A percentile compares a stretch with the other conserved stretches of the same genome.
These are phyloP conservation scores for Prunus mume DNA, from an alignment of 306 rosid species.

Conservation along the genomic window DNA sequence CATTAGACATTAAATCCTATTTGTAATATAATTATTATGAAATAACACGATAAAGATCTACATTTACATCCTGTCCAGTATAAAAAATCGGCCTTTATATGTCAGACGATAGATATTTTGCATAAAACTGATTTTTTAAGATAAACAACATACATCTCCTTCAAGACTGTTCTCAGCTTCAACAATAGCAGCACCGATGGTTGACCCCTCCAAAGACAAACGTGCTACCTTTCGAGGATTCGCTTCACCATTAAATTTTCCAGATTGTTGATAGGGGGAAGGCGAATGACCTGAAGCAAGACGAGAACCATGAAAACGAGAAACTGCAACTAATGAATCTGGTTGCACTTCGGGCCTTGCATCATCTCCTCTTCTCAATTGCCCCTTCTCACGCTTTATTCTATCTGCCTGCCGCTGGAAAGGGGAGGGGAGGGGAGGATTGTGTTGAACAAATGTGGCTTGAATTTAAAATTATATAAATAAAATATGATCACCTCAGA, in stretches of 20 bases:
- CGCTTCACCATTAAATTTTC: conserved; percentile 30
- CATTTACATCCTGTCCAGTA: background rate
- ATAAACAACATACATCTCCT: conserved; percentile 70
- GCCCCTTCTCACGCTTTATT: conserved; percentile 83
- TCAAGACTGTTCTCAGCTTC: conserved; percentile 80
- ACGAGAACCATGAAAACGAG: conserved; percentile 83
- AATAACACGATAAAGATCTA: background rate
- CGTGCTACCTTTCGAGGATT: conserved; percentile 49
- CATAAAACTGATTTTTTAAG: conserved; percentile 35
- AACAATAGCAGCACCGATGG: conserved; percentile 86
- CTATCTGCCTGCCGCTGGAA: conserved; percentile 80
- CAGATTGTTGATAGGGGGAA: conserved; percentile 64
- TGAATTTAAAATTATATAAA: background rate
- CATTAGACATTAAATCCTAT: background rate
- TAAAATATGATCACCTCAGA: background rate
- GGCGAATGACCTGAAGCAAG: conserved; percentile 85
- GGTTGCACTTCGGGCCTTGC: conserved; percentile 67
- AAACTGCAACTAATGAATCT: conserved; percentile 68
- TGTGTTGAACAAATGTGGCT: background rate
- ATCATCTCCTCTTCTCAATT: conserved; percentile 80
- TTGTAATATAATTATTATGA: background rate
- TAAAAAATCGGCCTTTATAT: background rate
- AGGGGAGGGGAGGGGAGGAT: background rate
- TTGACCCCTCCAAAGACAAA: conserved; percentile 43
- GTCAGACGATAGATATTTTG: background rate